Conservation (phyloP, 768 basidiomycete genomes). For the Collybia sp. region DNA sequence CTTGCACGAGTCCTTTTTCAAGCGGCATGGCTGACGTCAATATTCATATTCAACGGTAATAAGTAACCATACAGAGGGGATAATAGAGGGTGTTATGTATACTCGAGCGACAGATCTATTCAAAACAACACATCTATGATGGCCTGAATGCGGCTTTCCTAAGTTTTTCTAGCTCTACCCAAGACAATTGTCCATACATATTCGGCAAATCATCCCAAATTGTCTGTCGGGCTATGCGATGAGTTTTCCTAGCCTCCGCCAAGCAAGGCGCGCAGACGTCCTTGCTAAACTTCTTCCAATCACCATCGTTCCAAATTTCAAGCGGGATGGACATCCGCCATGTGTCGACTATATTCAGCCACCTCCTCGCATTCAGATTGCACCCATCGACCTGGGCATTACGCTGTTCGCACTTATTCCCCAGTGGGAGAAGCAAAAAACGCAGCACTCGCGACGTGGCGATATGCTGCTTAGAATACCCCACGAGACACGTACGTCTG, state of each 20-base stretch:
- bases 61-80: too few species aligned
- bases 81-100: too few species aligned
- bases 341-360: conserved; percentile 1
- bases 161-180: conserved; percentile 20
- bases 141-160: conserved; percentile 8
- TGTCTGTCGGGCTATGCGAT: conserved; percentile 14
- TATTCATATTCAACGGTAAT: too few species aligned
- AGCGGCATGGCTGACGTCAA: too few species aligned
- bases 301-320: conserved; percentile 11
- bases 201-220: conserved; percentile 27
- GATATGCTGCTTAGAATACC: conserved; percentile 10
- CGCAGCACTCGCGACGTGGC: conserved; percentile 8
- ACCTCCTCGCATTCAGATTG: conserved; percentile 5
- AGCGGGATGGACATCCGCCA: conserved; percentile 12
- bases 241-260: conserved; percentile 6
- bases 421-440: conserved; percentile 7
- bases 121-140: too few species aligned
- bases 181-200: conserved; percentile 22
- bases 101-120: too few species aligned
- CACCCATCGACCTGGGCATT: conserved; percentile 7
- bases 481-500: conserved; percentile 9
- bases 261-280: conserved; percentile 9
- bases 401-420: conserved; percentile 1
- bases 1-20: too few species aligned
- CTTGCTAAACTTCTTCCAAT: conserved; percentile 11